Percentiles rank a stretch among this genome's conserved stretches.
These are phyloP conservation scores for Amanita fuliginea DNA, from an alignment of 768 basidiomycete species.

Conservation along the genomic window DNA sequence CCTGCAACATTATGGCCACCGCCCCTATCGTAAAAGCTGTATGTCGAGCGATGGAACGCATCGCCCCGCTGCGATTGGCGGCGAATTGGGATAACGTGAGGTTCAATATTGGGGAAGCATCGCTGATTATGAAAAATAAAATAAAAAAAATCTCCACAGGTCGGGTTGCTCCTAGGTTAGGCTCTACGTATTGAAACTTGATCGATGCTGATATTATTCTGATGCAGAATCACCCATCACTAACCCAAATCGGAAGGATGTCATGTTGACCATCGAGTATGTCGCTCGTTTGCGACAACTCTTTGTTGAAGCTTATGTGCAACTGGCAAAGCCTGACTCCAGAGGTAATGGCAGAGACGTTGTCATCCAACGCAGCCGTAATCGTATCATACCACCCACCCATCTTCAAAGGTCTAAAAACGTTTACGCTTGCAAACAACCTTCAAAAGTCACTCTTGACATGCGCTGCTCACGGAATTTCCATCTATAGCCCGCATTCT, in stretches of 20 bases:
- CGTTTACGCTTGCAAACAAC: conserved; percentile 68
- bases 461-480: conserved; percentile 75
- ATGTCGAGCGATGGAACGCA: conserved; percentile 63
- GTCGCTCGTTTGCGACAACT: conserved; percentile 16
- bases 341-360: conserved; percentile 58
- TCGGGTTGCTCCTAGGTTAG: conserved; percentile 63
- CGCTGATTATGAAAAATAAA: conserved; percentile 5
- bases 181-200: conserved; percentile 9
- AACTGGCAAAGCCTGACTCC: conserved; percentile 56
- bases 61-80: conserved; percentile 79
- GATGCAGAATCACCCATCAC: conserved; percentile 41
- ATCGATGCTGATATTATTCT: background rate
- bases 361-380: conserved; percentile 46
- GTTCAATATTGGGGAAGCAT: conserved; percentile 9
- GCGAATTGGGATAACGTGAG: conserved; percentile 94
- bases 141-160: conserved; percentile 24
- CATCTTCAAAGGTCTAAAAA: conserved; percentile 65
- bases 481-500: conserved; percentile 82
- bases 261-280: conserved; percentile 68
- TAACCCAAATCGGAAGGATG: conserved; percentile 31
- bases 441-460: conserved; percentile 72
- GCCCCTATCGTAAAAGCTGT: conserved; percentile 37
- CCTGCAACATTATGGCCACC: conserved; percentile 17
- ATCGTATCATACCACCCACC: conserved; percentile 83
- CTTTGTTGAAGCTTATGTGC: conserved; percentile 4